Percentiles rank a stretch among this genome's conserved stretches.
Evolutionary conservation across 257 asterid species (phyloP).

Genomic region (Nicotiana sylvestris): DNA sequence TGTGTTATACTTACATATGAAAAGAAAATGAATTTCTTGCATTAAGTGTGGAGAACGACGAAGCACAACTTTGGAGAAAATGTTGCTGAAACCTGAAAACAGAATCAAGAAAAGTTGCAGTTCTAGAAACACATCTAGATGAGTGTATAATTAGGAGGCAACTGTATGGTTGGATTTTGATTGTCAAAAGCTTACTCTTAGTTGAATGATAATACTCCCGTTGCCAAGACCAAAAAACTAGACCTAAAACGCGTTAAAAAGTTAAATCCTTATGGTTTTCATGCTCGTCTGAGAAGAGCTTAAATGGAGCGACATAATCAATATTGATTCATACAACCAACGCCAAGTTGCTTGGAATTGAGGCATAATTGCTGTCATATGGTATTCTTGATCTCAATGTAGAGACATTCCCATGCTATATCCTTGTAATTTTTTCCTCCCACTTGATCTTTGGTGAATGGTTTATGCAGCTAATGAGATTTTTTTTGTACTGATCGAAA

Average conservation of each 20-base stretch:
- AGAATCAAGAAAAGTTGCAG: neutral
- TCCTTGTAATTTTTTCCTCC: neutral
- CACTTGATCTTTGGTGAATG: neutral
- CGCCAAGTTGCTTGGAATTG: neutral
- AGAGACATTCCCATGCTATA: neutral
- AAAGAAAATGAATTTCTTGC: neutral
- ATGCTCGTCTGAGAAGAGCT: neutral
- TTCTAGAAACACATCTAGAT: neutral
- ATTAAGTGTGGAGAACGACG: neutral
- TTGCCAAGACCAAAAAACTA: neutral
- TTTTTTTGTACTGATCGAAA: slow-evolving; percentile 17
- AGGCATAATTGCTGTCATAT: neutral
- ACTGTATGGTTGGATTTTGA: neutral
- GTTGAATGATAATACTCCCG: neutral
- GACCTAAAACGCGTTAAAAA: neutral
- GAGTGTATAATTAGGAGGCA: neutral
- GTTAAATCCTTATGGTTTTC: neutral
- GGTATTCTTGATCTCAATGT: neutral
- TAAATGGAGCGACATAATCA: neutral
- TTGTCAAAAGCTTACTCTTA: neutral
- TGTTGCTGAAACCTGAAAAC: neutral
- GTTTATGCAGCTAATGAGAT: neutral
- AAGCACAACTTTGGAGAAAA: neutral
- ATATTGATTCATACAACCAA: neutral
- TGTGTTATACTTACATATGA: neutral